Percentiles rank a stretch among this genome's conserved stretches.
phyloP scores from a whole-genome alignment of 2,329 filamentous ascomycete species.

The Mycosphaerella sp. region DNA sequence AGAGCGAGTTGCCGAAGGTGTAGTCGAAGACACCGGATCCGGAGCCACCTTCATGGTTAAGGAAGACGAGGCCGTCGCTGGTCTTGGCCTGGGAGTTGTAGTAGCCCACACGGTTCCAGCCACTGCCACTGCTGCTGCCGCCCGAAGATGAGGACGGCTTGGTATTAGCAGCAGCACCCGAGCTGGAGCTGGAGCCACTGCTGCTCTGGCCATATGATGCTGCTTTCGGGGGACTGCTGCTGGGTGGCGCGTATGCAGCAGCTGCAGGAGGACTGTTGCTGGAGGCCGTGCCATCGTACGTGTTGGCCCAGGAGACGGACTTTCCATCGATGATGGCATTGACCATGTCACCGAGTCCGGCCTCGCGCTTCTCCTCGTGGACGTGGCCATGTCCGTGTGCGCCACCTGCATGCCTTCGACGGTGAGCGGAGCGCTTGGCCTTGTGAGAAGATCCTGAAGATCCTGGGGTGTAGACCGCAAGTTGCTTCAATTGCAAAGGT shows the following conservation, averaged over 20 bases:
- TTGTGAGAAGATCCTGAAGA: conserved; percentile 31
- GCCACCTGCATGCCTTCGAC: conserved; percentile 35
- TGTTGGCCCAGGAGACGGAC: conserved; percentile 54
- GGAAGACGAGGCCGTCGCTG: conserved; percentile 51
- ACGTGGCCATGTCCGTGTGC: conserved; percentile 45
- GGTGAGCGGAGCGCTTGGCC: conserved; percentile 19
- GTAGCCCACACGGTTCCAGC: conserved; percentile 34
- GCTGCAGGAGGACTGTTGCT: not conserved
- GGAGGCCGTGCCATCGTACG: conserved; percentile 36
- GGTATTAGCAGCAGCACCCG: conserved; percentile 15
- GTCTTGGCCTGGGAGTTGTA: conserved; percentile 34
- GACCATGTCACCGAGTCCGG: conserved; percentile 46
- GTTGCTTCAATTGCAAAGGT: conserved; percentile 58
- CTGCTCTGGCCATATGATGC: not conserved
- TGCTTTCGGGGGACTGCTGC: not conserved
- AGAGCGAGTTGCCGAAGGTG: conserved; percentile 52
- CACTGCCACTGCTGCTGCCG: conserved; percentile 16
- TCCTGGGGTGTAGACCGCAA: conserved; percentile 57
- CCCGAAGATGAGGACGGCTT: conserved; percentile 19
- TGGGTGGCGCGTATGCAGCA: not conserved
- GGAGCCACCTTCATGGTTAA: conserved; percentile 52
- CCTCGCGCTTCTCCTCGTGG: conserved; percentile 38
- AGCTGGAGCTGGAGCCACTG: conserved; percentile 4
- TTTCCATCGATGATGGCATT: conserved; percentile 54
- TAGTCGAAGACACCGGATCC: conserved; percentile 51